Evolutionary conservation across 495 filamentous ascomycete genomes (phyloP).

Genomic region (Penicillium subrubescens): DNA sequence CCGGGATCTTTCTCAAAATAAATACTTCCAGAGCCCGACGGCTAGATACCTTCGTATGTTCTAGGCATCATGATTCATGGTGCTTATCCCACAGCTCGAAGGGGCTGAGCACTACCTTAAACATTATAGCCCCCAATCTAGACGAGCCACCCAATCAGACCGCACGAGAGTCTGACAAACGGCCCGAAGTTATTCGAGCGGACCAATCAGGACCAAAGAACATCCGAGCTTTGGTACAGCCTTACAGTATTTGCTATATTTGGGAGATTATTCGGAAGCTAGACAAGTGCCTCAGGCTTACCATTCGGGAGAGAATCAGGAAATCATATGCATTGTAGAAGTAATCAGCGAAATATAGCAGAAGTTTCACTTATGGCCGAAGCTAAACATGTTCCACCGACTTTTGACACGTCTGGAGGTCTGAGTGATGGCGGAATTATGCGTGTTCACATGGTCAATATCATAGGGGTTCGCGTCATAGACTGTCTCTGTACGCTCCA

Average conservation of each 20-base stretch:
- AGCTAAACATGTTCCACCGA: constrained; percentile 11
- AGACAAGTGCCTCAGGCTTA: not conserved
- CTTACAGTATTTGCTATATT: not conserved
- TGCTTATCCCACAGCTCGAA: not conserved
- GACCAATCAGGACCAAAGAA: not conserved
- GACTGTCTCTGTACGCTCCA: constrained; percentile 11
- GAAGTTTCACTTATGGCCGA: constrained; percentile 1
- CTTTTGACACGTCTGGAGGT: constrained; percentile 16
- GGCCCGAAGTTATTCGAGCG: not conserved
- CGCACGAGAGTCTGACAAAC: not conserved
- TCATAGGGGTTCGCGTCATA: constrained; percentile 33
- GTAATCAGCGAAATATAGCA: no score
- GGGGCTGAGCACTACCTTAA: not conserved
- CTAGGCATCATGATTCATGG: not conserved
- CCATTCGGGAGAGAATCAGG: no score
- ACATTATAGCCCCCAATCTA: not conserved
- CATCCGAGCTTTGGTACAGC: not conserved
- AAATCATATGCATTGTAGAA: no score
- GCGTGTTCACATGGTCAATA: constrained; percentile 34
- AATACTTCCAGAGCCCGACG: not conserved
- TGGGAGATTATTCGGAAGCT: not conserved
- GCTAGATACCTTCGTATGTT: not conserved
- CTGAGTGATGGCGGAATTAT: constrained; percentile 30
- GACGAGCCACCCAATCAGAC: not conserved
- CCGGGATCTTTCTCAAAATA: not conserved